Evolutionary conservation across 208 protist species (phyloP), one percentile per base, ranked within the genome.

Genomic region (Crithidia expoeki): DNA sequence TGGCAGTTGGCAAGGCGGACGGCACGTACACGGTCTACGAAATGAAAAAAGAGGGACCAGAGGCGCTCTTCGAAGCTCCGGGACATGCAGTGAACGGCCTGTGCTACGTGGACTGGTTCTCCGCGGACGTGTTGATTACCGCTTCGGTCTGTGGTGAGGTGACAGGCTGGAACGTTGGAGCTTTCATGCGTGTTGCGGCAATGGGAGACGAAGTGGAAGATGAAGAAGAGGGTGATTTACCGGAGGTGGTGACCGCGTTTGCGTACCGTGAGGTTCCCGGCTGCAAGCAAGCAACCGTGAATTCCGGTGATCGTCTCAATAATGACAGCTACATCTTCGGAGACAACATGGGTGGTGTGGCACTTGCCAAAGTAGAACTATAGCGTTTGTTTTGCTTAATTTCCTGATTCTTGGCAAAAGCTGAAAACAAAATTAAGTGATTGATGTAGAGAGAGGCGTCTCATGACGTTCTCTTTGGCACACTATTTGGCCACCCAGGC

Each of bases 81-180:
- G 87, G 84, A 2, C 84, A 95, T 67, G 79, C 87, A 1, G 67
- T 68, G 6, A 95, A 91, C 74, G 85, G 85, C 1, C 50, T 95
- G 23, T 85, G 80, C 46, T 75, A 84, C 47, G 79, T 89, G 25
- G 68, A 81, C 27, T 95, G 87, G 84, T 62, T 76, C 5, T 25
- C 47, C 5, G 30, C 53, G 16, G 56, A 53, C 21, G 61, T 76
- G n/a, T 77, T 93, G 14, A 52, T 95, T 23, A 93, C 90, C 0
- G 76, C 83, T 12, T 90, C 90, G 3, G 59, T 93, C 25, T 92
- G 90, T 49, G 90, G 90, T 4, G 84, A 92, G 16, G 53, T 95
- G 28, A 88, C 85, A n/a, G 75, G 75, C 14, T 95, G 90, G 90
- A 83, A 80, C 55, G 76, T 95, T 4, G 69, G 63, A 0, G 70